Evolutionary conservation across 1,284 basidiomycete genomes (phyloP).

Genomic region (Coniferiporia sulphurascens): DNA sequence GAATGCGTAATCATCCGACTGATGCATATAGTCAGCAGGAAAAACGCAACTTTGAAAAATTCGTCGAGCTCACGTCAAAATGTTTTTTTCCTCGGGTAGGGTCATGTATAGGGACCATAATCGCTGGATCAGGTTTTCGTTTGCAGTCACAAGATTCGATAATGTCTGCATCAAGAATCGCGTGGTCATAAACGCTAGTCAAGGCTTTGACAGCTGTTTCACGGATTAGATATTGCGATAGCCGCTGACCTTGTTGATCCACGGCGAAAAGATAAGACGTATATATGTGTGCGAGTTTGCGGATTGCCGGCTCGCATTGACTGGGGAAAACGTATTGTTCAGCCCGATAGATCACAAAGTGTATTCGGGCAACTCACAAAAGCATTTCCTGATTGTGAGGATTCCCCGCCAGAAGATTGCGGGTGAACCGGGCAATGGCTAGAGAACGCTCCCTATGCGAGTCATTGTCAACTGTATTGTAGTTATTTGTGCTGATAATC

Average conservation of each 20-base stretch:
- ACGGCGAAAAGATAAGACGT: conserved; percentile 63
- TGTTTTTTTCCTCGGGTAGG: conserved; percentile 65
- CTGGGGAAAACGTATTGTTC: conserved; percentile 6
- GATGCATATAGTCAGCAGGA: neutral
- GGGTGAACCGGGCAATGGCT: conserved; percentile 64
- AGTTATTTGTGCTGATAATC: neutral
- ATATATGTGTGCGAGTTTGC: conserved; percentile 56
- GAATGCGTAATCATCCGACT: conserved; percentile 72
- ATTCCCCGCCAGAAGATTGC: conserved; percentile 69
- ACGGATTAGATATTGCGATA: neutral
- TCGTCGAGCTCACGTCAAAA: conserved; percentile 58
- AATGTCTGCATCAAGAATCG: conserved; percentile 64
- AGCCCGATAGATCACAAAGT: conserved; percentile 3
- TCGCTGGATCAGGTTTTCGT: conserved; percentile 47
- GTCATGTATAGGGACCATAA: conserved; percentile 63
- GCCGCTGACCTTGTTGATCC: conserved; percentile 46
- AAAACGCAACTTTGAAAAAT: neutral
- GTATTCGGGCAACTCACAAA: conserved; percentile 45
- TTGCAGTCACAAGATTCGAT: conserved; percentile 70
- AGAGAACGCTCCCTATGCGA: conserved; percentile 21
- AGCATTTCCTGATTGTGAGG: conserved; percentile 58
- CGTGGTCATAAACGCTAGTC: conserved; percentile 49
- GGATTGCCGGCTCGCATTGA: conserved; percentile 55
- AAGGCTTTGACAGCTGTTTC: conserved; percentile 7
- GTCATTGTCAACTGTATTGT: neutral